Percentiles rank a stretch among this genome's conserved stretches.
Conservation (phyloP, 2,329 filamentous ascomycete species). For the Fusarium caatingaense region DNA sequence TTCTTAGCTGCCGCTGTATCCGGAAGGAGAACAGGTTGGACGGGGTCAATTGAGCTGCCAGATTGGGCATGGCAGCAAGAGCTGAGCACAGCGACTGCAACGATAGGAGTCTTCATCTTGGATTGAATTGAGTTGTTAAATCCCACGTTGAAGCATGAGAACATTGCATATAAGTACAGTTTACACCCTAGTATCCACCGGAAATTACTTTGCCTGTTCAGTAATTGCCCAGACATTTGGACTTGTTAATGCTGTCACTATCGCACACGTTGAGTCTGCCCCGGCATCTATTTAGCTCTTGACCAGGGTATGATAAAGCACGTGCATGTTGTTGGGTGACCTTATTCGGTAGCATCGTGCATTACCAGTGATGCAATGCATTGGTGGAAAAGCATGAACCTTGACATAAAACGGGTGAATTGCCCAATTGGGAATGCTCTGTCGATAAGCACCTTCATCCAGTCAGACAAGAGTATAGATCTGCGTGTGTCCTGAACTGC, state of each 20-base stretch:
- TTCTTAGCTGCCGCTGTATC: constrained; percentile 49
- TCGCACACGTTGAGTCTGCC: neutral
- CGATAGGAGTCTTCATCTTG: neutral
- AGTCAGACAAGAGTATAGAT: constrained; percentile 1
- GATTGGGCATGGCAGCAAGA: constrained; percentile 6
- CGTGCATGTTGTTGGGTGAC: constrained; percentile 13
- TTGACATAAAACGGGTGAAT: constrained; percentile 21
- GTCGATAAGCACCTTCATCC: neutral
- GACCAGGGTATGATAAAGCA: neutral
- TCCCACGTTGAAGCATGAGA: neutral
- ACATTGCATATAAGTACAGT: constrained; percentile 4
- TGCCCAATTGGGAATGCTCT: constrained; percentile 5
- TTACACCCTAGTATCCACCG: neutral
- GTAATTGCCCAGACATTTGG: neutral
- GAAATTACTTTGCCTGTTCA: constrained; percentile 20
- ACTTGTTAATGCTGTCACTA: neutral
- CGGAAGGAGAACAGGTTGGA: constrained; percentile 45
- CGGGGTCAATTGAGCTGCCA: constrained; percentile 43
- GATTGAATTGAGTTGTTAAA: neutral
- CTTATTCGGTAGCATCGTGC: constrained; percentile 23
- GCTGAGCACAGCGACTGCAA: neutral
- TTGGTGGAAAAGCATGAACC: constrained; percentile 19
- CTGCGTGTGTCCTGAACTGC: constrained; percentile 1
- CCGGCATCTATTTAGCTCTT: neutral
- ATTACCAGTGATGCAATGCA: neutral